A percentile compares a stretch with the other conserved stretches of the same genome.
phyloP scores from a whole-genome alignment of 1,284 basidiomycete genomes.

The Cryptococcus sp. region DNA sequence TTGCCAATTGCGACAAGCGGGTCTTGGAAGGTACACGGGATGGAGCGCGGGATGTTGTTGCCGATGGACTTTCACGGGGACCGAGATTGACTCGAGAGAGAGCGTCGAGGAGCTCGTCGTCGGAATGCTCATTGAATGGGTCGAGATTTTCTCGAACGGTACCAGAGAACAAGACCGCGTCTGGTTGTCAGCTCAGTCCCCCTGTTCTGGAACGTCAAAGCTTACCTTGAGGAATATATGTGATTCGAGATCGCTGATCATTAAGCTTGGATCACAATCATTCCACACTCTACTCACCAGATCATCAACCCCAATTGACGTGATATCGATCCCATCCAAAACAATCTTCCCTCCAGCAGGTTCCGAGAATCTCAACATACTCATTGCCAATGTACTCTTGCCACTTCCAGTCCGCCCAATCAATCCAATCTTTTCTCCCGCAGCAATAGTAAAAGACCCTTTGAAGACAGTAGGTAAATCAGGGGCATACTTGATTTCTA shows the following conservation, averaged over 20 bases:
- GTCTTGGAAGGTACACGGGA: conserved; percentile 16
- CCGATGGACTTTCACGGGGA: conserved; percentile 9
- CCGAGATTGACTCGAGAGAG: conserved; percentile 45
- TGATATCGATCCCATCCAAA: conserved; percentile 86
- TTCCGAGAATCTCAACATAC: conserved; percentile 81
- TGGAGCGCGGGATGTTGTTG: conserved; percentile 11
- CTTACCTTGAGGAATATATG: conserved; percentile 50
- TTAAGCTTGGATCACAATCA: not conserved
- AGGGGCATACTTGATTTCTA: conserved; percentile 75
- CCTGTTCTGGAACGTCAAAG: not conserved
- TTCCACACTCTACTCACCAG: conserved; percentile 49
- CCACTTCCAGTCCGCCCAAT: conserved; percentile 48
- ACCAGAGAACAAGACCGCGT: conserved; percentile 81
- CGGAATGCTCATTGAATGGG: conserved; percentile 77
- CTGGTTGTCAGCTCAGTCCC: conserved; percentile 13
- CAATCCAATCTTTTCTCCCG: conserved; percentile 69
- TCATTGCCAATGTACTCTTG: conserved; percentile 69
- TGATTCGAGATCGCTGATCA: conserved; percentile 43
- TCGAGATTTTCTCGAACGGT: conserved; percentile 82
- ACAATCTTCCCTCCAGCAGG: conserved; percentile 71
- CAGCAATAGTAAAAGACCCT: conserved; percentile 65
- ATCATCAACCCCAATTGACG: conserved; percentile 78
- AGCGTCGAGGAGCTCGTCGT: conserved; percentile 62
- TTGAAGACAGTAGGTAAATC: conserved; percentile 79
- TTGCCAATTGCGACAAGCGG: conserved; percentile 17